Evolutionary conservation across 768 basidiomycete genomes (phyloP).

Genomic region (Suillus paluster): DNA sequence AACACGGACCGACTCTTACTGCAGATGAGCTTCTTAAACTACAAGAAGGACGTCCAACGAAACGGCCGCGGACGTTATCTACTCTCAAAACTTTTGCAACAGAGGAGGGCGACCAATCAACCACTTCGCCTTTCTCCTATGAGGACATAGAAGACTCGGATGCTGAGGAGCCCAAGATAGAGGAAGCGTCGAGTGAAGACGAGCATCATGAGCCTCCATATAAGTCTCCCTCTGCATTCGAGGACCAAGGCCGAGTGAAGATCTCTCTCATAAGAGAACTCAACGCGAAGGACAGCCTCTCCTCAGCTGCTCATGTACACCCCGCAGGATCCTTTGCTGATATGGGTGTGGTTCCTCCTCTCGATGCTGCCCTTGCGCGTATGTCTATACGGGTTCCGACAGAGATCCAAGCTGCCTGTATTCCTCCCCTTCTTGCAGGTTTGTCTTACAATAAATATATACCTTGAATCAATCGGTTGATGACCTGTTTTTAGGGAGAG

Average conservation of each 20-base stretch:
- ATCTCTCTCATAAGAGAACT: neutral
- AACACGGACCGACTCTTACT: slow-evolving; percentile 26
- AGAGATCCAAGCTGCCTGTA: slow-evolving; percentile 87
- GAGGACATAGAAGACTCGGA: slow-evolving; percentile 18
- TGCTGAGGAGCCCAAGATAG: slow-evolving; percentile 16
- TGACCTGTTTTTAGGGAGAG: slow-evolving; percentile 63
- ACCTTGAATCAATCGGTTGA: neutral
- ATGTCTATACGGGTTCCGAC: slow-evolving; percentile 91
- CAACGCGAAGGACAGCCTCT: slow-evolving; percentile 19
- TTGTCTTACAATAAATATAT: slow-evolving; percentile 15
- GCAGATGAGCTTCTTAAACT: slow-evolving; percentile 52
- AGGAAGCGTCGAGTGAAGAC: neutral
- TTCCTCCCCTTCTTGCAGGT: slow-evolving; percentile 85
- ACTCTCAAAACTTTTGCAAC: slow-evolving; percentile 8
- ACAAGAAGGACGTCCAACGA: slow-evolving; percentile 46
- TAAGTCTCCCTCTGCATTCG: neutral
- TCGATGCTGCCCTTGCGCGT: slow-evolving; percentile 67
- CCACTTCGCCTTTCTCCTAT: slow-evolving; percentile 12
- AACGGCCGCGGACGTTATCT: slow-evolving; percentile 34
- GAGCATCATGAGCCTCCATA: neutral
- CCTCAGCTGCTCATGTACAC: slow-evolving; percentile 26
- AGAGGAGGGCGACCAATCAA: slow-evolving; percentile 3
- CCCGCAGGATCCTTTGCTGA: slow-evolving; percentile 49
- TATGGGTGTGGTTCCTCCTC: slow-evolving; percentile 59
- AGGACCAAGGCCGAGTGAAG: slow-evolving; percentile 1